Conservation (phyloP, 306 rosid species). For the Delonix regia region DNA sequence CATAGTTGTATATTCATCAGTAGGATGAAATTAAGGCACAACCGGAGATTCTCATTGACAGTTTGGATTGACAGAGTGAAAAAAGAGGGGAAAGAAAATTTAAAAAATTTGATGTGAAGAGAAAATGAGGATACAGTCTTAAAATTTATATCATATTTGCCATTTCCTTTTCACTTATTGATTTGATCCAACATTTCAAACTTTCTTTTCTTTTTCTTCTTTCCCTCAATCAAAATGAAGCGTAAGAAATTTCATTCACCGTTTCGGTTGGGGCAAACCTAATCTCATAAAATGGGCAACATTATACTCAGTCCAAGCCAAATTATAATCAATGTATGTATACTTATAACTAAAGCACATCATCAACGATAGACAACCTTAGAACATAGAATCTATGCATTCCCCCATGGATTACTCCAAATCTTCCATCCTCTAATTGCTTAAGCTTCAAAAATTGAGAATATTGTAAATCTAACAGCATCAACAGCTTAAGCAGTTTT, state of each 20-base stretch:
- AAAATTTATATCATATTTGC: not conserved
- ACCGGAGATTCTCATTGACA: not conserved
- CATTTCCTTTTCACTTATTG: not conserved
- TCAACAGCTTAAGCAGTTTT: not conserved
- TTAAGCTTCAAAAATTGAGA: not conserved
- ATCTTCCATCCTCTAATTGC: not conserved
- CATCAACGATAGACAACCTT: not conserved
- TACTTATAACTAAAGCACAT: not conserved
- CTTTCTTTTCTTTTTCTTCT: not conserved
- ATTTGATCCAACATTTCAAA: not conserved
- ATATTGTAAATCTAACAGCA: not conserved
- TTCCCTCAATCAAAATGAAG: not conserved
- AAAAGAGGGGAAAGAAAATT: not conserved
- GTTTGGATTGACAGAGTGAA: not conserved
- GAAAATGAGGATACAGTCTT: not conserved
- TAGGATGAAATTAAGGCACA: not conserved
- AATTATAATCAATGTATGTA: not conserved
- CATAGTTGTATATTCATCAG: not conserved
- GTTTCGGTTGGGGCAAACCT: not conserved
- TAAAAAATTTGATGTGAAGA: not conserved
- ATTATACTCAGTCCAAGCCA: not conserved
- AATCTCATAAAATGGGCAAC: not conserved
- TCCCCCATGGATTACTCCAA: not conserved
- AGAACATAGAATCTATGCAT: not conserved
- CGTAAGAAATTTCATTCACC: not conserved